Evolutionary conservation across 2,329 filamentous ascomycete genomes (phyloP), one percentile per base, ranked within the genome.

Genomic region (Dothidotthia symphoricarpi): DNA sequence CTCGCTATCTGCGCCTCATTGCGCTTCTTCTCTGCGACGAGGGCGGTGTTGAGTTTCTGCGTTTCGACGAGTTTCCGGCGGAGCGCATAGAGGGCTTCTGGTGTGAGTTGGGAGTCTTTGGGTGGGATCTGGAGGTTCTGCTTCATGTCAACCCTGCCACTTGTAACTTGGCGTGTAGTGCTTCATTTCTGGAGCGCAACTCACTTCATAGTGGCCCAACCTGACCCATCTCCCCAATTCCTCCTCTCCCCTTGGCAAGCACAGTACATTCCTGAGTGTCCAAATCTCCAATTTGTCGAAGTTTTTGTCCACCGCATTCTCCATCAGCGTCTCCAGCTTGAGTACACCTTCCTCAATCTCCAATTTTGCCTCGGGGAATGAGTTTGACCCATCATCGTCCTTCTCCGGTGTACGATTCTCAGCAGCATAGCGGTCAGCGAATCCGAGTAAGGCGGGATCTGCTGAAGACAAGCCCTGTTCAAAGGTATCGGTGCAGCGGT

Each of bases 401-500:
- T 66, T 70, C 32, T 70, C 43, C 36, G 71, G 66, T 51, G 69
- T 71, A 47, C 67, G 70, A 45, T 49, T 70, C 51, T 62, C 75
- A 55, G 48, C 72, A 59, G 57, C 77, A 24, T 63, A 70, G 17
- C 66, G 64, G 31, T 73, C 69, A 24, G 69, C 76, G 72, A 96
- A 97, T n/a, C 93, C 93, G 24, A 98, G 79, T 11, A 81, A 76
- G 16, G 83, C 75, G 0, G 90, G 86, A 1, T 86, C 80, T 3
- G 86, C 83, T 34, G 78, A 77, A 32, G 88, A 75, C 14, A 98
- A 81, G 1, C 88, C 87, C 38, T 82, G 80, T 68, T 97, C 93
- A 50, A 97, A 82, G 44, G 86, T 88, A 58, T 88, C 87, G 58
- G 95, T 83, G 36, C 88, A 90, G 66, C 85, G 85, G 69, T 95